Evolutionary conservation across 2,329 filamentous ascomycete genomes (phyloP).

Genomic region (Beauveria sp.): DNA sequence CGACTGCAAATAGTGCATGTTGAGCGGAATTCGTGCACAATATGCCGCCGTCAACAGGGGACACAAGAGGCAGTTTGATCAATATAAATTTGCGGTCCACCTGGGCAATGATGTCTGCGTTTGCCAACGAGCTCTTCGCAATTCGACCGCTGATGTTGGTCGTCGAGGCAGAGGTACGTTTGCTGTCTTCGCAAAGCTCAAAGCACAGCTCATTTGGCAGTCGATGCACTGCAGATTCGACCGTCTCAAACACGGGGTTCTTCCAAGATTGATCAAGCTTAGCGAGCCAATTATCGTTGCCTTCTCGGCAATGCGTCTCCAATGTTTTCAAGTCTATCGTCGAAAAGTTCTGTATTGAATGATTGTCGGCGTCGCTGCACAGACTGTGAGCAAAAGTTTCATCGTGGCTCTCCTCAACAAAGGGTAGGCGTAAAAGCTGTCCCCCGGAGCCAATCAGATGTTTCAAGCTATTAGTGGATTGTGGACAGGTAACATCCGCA

Average conservation of each 20-base stretch:
- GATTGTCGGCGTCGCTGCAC: background rate
- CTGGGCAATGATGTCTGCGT: slow-evolving; percentile 66
- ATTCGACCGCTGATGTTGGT: slow-evolving; percentile 38
- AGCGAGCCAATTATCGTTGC: slow-evolving; percentile 46
- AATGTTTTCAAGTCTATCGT: background rate
- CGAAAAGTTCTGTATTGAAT: background rate
- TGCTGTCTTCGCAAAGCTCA: background rate
- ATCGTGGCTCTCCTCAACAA: slow-evolving; percentile 24
- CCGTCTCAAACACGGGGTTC: slow-evolving; percentile 64
- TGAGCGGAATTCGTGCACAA: background rate
- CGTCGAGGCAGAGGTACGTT: slow-evolving; percentile 20
- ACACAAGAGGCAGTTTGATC: slow-evolving; percentile 41
- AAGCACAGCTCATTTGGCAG: slow-evolving; percentile 19
- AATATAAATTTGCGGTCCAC: slow-evolving; percentile 89
- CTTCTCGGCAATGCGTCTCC: slow-evolving; percentile 7
- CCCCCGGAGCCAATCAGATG: slow-evolving; percentile 33
- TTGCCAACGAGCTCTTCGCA: slow-evolving; percentile 51
- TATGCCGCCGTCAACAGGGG: background rate
- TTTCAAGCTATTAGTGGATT: slow-evolving; percentile 2
- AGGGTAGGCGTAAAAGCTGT: slow-evolving; percentile 36
- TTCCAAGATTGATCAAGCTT: slow-evolving; percentile 58
- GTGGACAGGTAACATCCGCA: background rate
- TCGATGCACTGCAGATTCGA: slow-evolving; percentile 38
- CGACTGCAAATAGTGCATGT: slow-evolving; percentile 66
- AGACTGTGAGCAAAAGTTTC: background rate